These are phyloP conservation scores for Lyophyllum semitale DNA, from an alignment of 768 basidiomycete genomes.

Conservation along the genomic window DNA sequence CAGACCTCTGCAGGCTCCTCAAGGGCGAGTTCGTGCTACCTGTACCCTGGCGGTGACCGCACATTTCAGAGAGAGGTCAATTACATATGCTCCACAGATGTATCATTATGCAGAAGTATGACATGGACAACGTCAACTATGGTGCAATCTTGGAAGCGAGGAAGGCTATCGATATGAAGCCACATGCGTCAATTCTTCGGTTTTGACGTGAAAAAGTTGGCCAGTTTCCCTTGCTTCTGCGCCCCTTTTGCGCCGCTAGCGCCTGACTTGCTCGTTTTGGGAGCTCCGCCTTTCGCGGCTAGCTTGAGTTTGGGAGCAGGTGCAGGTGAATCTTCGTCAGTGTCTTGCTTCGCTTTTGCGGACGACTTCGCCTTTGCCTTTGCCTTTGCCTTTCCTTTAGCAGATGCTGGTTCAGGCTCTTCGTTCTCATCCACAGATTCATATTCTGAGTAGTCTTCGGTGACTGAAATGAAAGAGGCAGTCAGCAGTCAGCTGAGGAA, in stretches of 20 bases:
- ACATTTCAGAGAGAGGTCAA: too few species aligned
- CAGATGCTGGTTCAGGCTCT: conserved; percentile 33
- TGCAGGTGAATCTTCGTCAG: conserved; percentile 13
- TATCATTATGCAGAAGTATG: not conserved
- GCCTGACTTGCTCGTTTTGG: conserved; percentile 4
- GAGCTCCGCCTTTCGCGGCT: conserved; percentile 3
- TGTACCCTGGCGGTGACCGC: conserved; percentile 22
- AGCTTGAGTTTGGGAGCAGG: conserved; percentile 13
- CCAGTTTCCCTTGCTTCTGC: conserved; percentile 28
- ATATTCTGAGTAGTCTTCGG: conserved; percentile 79
- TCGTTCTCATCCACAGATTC: conserved; percentile 74
- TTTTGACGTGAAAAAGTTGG: conserved; percentile 39
- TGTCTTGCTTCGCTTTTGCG: conserved; percentile 17
- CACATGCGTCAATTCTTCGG: conserved; percentile 17
- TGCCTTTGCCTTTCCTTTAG: conserved; percentile 29
- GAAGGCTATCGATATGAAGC: not conserved
- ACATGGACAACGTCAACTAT: not conserved
- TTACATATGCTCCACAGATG: not conserved
- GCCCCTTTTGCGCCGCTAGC: conserved; percentile 9
- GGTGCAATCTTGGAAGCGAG: too few species aligned
- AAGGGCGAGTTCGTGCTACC: conserved; percentile 28
- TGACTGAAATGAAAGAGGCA: conserved; percentile 42
- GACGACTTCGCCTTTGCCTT: conserved; percentile 21
- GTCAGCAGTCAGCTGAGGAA: not conserved
- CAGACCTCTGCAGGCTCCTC: conserved; percentile 28